phyloP scores from a whole-genome alignment of 257 asterid species.

The Vinca minor region DNA sequence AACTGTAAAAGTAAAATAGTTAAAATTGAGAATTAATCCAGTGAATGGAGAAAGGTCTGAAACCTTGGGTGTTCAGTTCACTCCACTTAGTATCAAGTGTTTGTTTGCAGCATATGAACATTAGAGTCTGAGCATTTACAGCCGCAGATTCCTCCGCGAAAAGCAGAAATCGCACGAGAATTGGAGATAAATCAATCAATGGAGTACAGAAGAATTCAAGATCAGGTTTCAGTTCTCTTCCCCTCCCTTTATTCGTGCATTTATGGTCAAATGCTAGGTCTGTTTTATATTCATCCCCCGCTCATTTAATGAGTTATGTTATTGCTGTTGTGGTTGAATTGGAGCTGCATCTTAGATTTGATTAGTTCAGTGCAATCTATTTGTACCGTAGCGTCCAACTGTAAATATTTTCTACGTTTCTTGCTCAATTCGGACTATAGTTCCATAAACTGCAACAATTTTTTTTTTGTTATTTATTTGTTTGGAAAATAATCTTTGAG shows the following conservation, averaged over 20 bases:
- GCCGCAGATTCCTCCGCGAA: not conserved
- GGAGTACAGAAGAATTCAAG: conserved; percentile 65
- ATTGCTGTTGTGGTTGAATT: too few species aligned
- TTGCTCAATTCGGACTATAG: not conserved
- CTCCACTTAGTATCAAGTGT: too few species aligned
- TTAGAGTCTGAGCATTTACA: not conserved
- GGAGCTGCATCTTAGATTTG: not conserved
- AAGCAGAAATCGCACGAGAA: not conserved
- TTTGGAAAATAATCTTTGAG: not conserved
- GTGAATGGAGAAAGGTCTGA: too few species aligned
- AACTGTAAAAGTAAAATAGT: too few species aligned
- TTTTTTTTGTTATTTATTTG: too few species aligned
- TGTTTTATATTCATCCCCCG: not conserved
- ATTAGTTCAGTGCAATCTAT: not conserved
- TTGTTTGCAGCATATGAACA: not conserved
- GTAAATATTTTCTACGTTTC: not conserved
- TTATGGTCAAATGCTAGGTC: not conserved
- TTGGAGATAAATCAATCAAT: conserved; percentile 19
- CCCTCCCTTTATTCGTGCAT: too few species aligned
- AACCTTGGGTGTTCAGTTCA: too few species aligned
- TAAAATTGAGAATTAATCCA: too few species aligned
- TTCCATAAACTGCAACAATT: not conserved
- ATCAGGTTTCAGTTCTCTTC: conserved; percentile 34
- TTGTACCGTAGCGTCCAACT: not conserved
- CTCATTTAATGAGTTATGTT: too few species aligned